Percentiles rank a stretch among this genome's conserved stretches.
These are phyloP conservation scores for Ceriops decandra DNA, from an alignment of 345 rosid species.

Conservation along the genomic window DNA sequence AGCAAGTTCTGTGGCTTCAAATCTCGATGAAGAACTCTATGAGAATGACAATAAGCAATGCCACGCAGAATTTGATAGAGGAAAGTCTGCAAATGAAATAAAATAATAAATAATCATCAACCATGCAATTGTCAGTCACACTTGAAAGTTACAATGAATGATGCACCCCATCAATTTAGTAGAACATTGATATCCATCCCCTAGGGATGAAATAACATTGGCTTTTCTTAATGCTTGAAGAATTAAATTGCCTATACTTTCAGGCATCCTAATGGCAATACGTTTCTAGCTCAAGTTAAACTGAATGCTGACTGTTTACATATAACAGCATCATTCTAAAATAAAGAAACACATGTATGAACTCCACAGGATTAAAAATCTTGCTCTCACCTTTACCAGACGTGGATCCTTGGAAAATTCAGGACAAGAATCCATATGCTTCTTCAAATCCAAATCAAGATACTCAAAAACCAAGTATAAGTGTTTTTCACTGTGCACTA, in stretches of 20 bases:
- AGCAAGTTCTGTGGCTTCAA: slow-evolving; percentile 94
- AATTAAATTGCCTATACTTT: neutral
- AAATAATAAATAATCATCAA: slow-evolving; percentile 4
- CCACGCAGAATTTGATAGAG: slow-evolving; percentile 95
- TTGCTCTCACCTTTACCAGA: slow-evolving; percentile 72
- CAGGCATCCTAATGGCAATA: neutral
- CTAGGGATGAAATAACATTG: neutral
- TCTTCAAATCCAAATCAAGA: slow-evolving; percentile 94
- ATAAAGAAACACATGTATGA: neutral
- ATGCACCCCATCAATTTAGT: neutral
- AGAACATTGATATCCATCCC: neutral
- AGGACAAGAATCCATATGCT: slow-evolving; percentile 92
- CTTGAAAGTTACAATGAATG: too few relatives aligned
- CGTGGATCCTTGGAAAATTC: slow-evolving; percentile 84
- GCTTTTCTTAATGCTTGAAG: neutral
- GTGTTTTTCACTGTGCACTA: slow-evolving; percentile 89
- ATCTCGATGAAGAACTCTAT: slow-evolving; percentile 97
- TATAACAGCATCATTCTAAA: neutral
- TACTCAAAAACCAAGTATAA: slow-evolving; percentile 95
- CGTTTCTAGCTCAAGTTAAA: neutral
- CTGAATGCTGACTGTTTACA: neutral
- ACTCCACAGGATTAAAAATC: slow-evolving; percentile 13
- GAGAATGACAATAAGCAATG: slow-evolving; percentile 90
- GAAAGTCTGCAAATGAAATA: slow-evolving; percentile 55
- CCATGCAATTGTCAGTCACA: too few relatives aligned